A percentile compares a stretch with the other conserved stretches of the same genome.
Conservation (phyloP, 805 yeast species). For the Wickerhamomyces hampshirensis region DNA sequence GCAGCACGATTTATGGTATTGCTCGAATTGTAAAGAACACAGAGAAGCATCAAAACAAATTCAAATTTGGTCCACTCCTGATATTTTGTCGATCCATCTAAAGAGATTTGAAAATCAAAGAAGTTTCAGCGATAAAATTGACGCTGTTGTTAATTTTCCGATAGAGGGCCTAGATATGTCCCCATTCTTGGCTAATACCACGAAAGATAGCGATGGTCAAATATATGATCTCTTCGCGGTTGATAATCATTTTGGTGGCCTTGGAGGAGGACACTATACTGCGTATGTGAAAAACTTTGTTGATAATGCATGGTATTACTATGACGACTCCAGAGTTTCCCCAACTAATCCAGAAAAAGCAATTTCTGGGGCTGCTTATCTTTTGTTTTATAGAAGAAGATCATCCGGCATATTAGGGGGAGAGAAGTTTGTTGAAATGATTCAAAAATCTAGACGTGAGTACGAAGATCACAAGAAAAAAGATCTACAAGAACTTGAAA, state of each 20-base stretch:
- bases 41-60: conserved; percentile 87
- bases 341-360: conserved; percentile 54
- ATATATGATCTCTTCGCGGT: conserved; percentile 87
- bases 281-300: conserved; percentile 78
- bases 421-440: conserved; percentile 33
- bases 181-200: conserved; percentile 41
- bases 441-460: conserved; percentile 36
- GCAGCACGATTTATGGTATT: conserved; percentile 89
- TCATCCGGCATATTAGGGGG: conserved; percentile 43
- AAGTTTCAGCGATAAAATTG: conserved; percentile 86
- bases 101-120: conserved; percentile 85
- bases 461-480: conserved; percentile 23
- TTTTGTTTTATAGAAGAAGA: conserved; percentile 72
- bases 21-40: conserved; percentile 85
- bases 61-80: conserved; percentile 92
- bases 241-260: conserved; percentile 92
- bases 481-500: conserved; percentile 12
- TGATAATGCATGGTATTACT: conserved; percentile 83
- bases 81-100: conserved; percentile 81
- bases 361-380: conserved; percentile 76
- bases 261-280: conserved; percentile 98
- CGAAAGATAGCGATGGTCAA: conserved; percentile 25
- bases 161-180: conserved; percentile 73
- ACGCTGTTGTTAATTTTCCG: conserved; percentile 81
- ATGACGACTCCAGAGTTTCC: conserved; percentile 77